Evolutionary conservation across 257 asterid species (phyloP).

Genomic region (Rauvolfia tetraphylla): DNA sequence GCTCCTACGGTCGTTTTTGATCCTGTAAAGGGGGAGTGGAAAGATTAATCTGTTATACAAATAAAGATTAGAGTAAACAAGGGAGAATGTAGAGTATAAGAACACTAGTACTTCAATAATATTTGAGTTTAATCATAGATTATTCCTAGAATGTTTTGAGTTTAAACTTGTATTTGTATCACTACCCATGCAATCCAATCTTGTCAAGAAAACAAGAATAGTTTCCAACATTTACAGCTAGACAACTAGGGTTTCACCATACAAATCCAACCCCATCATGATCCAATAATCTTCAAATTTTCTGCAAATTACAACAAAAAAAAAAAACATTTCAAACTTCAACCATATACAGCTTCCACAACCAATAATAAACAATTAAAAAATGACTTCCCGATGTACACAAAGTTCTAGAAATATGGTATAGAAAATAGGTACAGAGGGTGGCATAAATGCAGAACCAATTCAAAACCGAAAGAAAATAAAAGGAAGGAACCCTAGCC

Average conservation of each 20-base stretch:
- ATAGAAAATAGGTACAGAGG: neutral
- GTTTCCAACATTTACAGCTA: slow-evolving; percentile 16
- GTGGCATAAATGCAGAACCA: no score
- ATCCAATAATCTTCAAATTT: slow-evolving; percentile 21
- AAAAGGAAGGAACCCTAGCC: neutral
- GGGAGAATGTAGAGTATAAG: no score
- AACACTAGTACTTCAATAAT: no score
- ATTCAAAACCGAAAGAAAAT: neutral
- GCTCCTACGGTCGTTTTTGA: no score
- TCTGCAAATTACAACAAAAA: slow-evolving; percentile 27
- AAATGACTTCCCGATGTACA: neutral
- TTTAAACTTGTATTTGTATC: no score
- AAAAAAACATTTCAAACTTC: neutral
- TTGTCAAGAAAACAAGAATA: neutral
- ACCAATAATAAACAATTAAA: neutral
- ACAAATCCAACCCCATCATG: no score
- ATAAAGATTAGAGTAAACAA: no score
- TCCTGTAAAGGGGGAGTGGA: no score
- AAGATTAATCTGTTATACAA: no score
- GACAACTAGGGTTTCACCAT: slow-evolving; percentile 21
- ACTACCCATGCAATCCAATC: slow-evolving; percentile 36
- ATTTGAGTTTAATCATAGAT: no score
- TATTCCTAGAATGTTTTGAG: no score
- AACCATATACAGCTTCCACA: neutral
- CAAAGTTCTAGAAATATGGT: neutral